Evolutionary conservation across 768 basidiomycete genomes (phyloP).

Genomic region (Leccinum longicurvipes): DNA sequence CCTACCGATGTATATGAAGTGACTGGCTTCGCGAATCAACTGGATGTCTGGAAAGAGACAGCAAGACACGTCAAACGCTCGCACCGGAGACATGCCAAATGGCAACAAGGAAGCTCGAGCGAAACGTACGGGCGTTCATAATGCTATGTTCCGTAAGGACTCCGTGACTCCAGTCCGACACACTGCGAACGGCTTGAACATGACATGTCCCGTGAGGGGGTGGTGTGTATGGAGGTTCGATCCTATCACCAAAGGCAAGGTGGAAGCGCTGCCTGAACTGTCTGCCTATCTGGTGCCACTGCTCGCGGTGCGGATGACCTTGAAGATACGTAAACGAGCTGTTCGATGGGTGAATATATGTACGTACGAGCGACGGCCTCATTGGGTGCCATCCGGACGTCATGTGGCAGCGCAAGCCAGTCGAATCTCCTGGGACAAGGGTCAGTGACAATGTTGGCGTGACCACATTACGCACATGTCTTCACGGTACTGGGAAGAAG

Average conservation of each 20-base stretch:
- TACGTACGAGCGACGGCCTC: conserved; percentile 61
- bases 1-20: conserved; percentile 91
- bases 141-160: conserved; percentile 88
- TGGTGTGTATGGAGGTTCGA: conserved; percentile 38
- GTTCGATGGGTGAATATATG: background rate
- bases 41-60: conserved; percentile 51
- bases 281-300: conserved; percentile 55
- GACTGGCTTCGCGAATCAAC: conserved; percentile 78
- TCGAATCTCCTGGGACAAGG: conserved; percentile 41
- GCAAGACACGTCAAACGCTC: background rate
- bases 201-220: conserved; percentile 52
- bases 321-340: background rate
- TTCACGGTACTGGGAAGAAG: conserved; percentile 29
- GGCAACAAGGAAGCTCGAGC: background rate
- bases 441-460: conserved; percentile 2
- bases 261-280: conserved; percentile 68
- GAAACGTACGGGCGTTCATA: conserved; percentile 81
- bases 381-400: conserved; percentile 54
- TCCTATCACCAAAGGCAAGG: conserved; percentile 38
- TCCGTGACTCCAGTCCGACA: conserved; percentile 93
- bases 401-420: conserved; percentile 81
- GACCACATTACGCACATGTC: conserved; percentile 41
- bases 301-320: conserved; percentile 67
- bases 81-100: background rate
- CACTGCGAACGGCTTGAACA: conserved; percentile 82